These are phyloP conservation scores for Phytopythium vexans DNA, from an alignment of 352 stramenopile species.

Conservation along the genomic window DNA sequence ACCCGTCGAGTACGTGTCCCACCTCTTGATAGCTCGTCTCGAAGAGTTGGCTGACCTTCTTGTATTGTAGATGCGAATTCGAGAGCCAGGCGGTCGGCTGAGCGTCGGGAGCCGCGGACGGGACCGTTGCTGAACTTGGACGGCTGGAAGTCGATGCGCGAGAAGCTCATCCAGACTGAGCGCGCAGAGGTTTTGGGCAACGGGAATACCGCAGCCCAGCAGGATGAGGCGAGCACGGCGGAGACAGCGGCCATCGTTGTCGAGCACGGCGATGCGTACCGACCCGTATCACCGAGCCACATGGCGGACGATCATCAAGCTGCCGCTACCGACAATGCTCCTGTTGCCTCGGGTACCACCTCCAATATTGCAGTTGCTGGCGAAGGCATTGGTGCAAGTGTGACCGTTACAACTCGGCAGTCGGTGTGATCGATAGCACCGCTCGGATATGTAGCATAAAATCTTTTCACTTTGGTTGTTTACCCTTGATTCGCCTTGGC, in stretches of 20 bases:
- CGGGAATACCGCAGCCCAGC: constrained; percentile 11
- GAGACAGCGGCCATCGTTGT: constrained; percentile 7
- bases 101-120: constrained; percentile 8
- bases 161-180: constrained; percentile 53
- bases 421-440: too few relatives aligned
- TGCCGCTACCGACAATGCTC: too few relatives aligned
- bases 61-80: constrained; percentile 10
- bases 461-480: too few relatives aligned
- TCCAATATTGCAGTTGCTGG: too few relatives aligned
- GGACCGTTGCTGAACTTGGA: constrained; percentile 39
- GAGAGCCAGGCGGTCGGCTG: background rate
- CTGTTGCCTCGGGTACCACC: too few relatives aligned
- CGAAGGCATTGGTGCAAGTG: too few relatives aligned
- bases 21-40: background rate
- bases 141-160: constrained; percentile 49
- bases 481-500: too few relatives aligned
- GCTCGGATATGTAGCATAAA: too few relatives aligned
- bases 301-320: background rate
- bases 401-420: too few relatives aligned
- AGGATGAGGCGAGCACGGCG: constrained; percentile 1
- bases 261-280: constrained; percentile 21
- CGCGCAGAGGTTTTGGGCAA: constrained; percentile 15
- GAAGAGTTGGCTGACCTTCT: background rate
- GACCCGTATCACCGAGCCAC: constrained; percentile 17
- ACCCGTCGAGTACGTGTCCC: constrained; percentile 7